phyloP scores from a whole-genome alignment of 805 yeast species.

The Metschnikowia reukaufii region DNA sequence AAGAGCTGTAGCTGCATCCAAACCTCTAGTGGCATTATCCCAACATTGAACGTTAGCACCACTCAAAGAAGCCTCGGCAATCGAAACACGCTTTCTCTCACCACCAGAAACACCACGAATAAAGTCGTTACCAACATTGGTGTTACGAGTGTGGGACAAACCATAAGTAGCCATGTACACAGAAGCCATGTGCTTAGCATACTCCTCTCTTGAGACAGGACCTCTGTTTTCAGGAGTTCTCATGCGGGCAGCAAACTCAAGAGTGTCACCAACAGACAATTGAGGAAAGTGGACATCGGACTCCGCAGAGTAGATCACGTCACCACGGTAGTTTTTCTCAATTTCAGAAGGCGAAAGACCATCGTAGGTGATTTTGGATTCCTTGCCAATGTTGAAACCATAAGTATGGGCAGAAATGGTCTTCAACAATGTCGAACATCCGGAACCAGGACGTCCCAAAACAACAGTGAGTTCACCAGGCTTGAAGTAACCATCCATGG shows the following conservation, averaged over 20 bases:
- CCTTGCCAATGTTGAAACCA: conserved; percentile 52
- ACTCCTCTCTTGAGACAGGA: conserved; percentile 56
- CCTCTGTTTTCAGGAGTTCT: conserved; percentile 64
- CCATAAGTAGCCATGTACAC: conserved; percentile 51
- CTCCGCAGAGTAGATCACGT: conserved; percentile 70
- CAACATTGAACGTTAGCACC: conserved; percentile 53
- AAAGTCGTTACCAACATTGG: conserved; percentile 63
- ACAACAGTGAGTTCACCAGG: conserved; percentile 72
- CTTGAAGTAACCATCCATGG: conserved; percentile 61
- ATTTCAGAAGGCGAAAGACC: conserved; percentile 57
- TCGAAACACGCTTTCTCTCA: conserved; percentile 69
- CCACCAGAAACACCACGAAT: conserved; percentile 74
- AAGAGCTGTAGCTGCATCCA: conserved; percentile 69
- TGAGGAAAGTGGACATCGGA: conserved; percentile 68
- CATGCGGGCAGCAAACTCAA: conserved; percentile 59
- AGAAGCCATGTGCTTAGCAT: conserved; percentile 44
- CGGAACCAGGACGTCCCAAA: conserved; percentile 82
- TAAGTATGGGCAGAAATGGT: conserved; percentile 64
- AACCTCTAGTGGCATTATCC: conserved; percentile 72
- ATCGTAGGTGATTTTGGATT: conserved; percentile 50
- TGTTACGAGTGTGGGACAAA: conserved; percentile 52
- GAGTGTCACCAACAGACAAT: conserved; percentile 64
- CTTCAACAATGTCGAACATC: conserved; percentile 67
- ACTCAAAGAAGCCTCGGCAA: conserved; percentile 61
- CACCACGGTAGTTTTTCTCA: conserved; percentile 57